Conservation (phyloP, 108 stramenopile species). For the Nitzschia inconspicua region DNA sequence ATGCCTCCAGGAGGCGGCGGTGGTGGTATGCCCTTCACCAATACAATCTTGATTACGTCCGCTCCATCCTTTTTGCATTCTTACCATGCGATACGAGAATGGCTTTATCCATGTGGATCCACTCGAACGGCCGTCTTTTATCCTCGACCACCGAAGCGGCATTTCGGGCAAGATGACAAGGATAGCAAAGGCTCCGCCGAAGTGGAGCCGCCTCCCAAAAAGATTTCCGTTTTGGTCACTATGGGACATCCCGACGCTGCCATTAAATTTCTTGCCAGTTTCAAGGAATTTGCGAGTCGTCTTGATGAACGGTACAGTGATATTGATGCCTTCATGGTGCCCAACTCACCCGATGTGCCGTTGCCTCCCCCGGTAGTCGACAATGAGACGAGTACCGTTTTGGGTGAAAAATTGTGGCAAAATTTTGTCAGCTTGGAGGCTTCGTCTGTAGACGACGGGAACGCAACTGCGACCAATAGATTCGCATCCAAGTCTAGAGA, state of each 20-base stretch:
- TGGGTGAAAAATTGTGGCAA: slow-evolving; percentile 28
- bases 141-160: slow-evolving; percentile 4
- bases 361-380: slow-evolving; percentile 38
- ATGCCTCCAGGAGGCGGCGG: neutral
- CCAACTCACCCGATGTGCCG: slow-evolving; percentile 36
- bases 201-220: slow-evolving; percentile 5
- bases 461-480: neutral
- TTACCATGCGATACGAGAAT: slow-evolving; percentile 23
- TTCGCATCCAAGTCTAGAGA: neutral
- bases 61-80: slow-evolving; percentile 30
- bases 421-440: slow-evolving; percentile 22
- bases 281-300: slow-evolving; percentile 16
- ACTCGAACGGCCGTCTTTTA: slow-evolving; percentile 26
- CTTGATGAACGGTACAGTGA: slow-evolving; percentile 20
- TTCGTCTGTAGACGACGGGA: neutral
- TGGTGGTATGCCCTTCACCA: slow-evolving; percentile 25
- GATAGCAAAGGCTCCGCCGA: slow-evolving; percentile 13
- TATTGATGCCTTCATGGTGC: slow-evolving; percentile 44
- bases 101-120: slow-evolving; percentile 30
- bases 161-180: neutral
- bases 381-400: slow-evolving; percentile 11
- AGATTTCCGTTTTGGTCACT: slow-evolving; percentile 30
- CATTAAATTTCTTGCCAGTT: slow-evolving; percentile 31
- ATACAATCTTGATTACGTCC: slow-evolving; percentile 30
- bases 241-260: slow-evolving; percentile 51